Evolutionary conservation across 768 basidiomycete genomes (phyloP).

Genomic region (Termitomyces sp.): DNA sequence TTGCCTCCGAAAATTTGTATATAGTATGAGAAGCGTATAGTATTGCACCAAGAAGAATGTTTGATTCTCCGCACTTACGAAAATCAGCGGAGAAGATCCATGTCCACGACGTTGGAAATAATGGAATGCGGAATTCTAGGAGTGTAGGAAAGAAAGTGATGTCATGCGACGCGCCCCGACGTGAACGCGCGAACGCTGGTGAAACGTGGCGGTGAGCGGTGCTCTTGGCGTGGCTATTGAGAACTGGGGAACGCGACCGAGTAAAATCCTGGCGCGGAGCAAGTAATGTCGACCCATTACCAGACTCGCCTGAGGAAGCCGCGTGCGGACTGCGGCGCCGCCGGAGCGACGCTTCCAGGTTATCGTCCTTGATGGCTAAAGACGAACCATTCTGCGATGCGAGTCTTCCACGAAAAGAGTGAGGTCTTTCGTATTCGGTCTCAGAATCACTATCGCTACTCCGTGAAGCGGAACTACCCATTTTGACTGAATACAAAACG

Average conservation of each 20-base stretch:
- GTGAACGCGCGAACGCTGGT: slow-evolving; percentile 42
- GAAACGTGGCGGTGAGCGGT: slow-evolving; percentile 32
- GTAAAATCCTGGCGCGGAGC: slow-evolving; percentile 53
- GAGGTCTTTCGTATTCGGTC: slow-evolving; percentile 49
- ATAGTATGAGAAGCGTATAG: slow-evolving; percentile 54
- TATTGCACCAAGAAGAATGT: slow-evolving; percentile 63
- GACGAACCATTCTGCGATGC: slow-evolving; percentile 29
- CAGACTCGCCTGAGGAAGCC: slow-evolving; percentile 41
- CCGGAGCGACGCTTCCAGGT: slow-evolving; percentile 28
- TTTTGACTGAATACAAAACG: slow-evolving; percentile 1
- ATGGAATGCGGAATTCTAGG: slow-evolving; percentile 41
- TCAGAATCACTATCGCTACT: slow-evolving; percentile 56
- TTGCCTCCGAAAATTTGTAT: slow-evolving; percentile 29
- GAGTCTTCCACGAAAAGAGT: slow-evolving; percentile 43
- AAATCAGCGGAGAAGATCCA: slow-evolving; percentile 60
- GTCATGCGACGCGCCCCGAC: slow-evolving; percentile 29
- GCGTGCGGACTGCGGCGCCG: slow-evolving; percentile 30
- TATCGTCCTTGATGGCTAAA: slow-evolving; percentile 22
- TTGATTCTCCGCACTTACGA: slow-evolving; percentile 62
- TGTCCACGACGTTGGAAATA: slow-evolving; percentile 39
- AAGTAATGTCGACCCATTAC: slow-evolving; percentile 28
- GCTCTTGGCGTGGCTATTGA: slow-evolving; percentile 36
- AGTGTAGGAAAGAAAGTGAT: slow-evolving; percentile 47
- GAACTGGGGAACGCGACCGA: slow-evolving; percentile 70
- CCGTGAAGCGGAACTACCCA: slow-evolving; percentile 47